phyloP scores from a whole-genome alignment of 257 asterid genomes.

The Lithospermum erythrorhizon region DNA sequence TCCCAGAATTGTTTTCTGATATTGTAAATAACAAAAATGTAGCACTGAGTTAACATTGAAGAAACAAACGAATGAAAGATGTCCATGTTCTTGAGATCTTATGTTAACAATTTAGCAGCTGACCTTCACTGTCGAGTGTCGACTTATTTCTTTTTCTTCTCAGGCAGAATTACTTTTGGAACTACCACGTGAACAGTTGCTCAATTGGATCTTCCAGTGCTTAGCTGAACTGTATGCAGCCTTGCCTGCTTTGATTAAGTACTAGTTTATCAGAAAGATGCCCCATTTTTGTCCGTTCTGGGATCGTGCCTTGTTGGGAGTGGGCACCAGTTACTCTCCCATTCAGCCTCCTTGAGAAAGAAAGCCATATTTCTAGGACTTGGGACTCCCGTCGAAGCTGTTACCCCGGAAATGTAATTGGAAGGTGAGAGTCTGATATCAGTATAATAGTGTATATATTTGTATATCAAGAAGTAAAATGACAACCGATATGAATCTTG shows the following conservation, averaged over 20 bases:
- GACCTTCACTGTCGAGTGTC: background rate
- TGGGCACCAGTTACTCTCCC: no score
- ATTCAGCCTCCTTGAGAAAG: background rate
- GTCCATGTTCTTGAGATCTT: background rate
- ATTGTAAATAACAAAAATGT: background rate
- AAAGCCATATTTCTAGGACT: background rate
- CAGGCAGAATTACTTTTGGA: constrained; percentile 92
- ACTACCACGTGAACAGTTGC: constrained; percentile 90
- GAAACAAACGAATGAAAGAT: background rate
- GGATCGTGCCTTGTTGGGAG: no score
- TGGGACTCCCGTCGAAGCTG: background rate
- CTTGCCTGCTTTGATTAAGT: constrained; percentile 75
- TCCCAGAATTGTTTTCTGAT: no score
- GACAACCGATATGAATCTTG: background rate
- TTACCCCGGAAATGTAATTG: background rate
- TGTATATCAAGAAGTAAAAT: background rate
- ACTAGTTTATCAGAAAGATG: constrained; percentile 26
- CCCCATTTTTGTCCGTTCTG: background rate
- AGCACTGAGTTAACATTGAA: background rate
- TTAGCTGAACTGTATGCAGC: constrained; percentile 77
- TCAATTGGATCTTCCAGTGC: constrained; percentile 91
- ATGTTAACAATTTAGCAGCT: background rate
- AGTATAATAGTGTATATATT: background rate
- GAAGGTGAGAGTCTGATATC: background rate
- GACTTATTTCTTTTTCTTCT: constrained; percentile 8